Percentiles rank a stretch among this genome's conserved stretches.
These are phyloP conservation scores for Rhizopus arrhizus DNA, from an alignment of 371 early-diverging fungal genomes.

Conservation along the genomic window DNA sequence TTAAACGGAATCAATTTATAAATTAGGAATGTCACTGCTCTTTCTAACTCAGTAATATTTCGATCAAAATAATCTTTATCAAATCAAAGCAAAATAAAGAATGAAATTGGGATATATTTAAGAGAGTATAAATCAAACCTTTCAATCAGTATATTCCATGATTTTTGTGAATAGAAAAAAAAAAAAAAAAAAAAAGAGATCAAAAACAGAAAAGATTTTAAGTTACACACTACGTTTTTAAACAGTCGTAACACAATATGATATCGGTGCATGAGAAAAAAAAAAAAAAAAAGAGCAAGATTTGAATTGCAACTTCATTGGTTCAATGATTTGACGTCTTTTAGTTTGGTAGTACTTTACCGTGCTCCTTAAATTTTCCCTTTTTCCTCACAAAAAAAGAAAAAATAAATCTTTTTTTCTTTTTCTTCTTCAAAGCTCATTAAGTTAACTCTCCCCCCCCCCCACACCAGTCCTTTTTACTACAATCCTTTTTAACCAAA, in stretches of 20 bases:
- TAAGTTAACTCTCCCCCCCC: background rate
- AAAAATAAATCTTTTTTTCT: background rate
- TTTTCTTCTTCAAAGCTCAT: background rate
- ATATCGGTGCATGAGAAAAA: background rate
- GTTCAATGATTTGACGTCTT: background rate
- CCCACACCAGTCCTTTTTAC: background rate
- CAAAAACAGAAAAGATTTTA: background rate
- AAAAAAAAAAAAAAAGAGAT: background rate
- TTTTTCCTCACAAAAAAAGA: too few relatives aligned
- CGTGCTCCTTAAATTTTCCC: too few relatives aligned
- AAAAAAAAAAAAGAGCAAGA: background rate
- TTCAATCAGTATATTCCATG: background rate
- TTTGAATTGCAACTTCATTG: background rate
- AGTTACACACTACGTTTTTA: background rate
- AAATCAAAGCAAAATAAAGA: background rate
- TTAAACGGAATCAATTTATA: too few relatives aligned
- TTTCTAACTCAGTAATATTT: too few relatives aligned
- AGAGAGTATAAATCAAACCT: background rate
- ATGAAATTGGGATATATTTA: background rate
- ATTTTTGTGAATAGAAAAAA: background rate
- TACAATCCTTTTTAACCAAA: background rate
- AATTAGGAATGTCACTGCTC: too few relatives aligned
- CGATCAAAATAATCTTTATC: too few relatives aligned
- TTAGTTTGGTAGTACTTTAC: background rate
- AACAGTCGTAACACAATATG: background rate